Evolutionary conservation across 805 yeast species (phyloP).

Genomic region (Saccharomycopsis fermentans): DNA sequence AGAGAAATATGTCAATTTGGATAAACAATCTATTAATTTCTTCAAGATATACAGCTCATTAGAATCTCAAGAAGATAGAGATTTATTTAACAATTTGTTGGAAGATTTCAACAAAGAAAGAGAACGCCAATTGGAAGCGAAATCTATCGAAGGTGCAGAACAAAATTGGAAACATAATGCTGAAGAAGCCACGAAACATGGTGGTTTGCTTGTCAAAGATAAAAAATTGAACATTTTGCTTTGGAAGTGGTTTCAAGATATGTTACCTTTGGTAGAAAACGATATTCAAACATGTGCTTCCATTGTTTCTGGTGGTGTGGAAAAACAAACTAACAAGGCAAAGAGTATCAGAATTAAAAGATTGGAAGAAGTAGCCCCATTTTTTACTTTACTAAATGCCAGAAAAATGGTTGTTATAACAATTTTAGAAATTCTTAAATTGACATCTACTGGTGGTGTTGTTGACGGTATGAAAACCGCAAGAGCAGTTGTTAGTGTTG

Average conservation of each 20-base stretch:
- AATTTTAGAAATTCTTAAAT: slow-evolving; percentile 67
- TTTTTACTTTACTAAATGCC: slow-evolving; percentile 57
- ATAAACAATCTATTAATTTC: slow-evolving; percentile 38
- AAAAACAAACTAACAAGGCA: neutral
- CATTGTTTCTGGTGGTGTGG: neutral
- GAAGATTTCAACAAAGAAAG: slow-evolving; percentile 66
- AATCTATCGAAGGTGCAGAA: slow-evolving; percentile 76
- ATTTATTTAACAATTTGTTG: slow-evolving; percentile 52
- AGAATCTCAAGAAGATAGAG: slow-evolving; percentile 36
- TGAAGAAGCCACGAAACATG: slow-evolving; percentile 53
- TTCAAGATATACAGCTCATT: slow-evolving; percentile 54
- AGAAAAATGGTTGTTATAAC: slow-evolving; percentile 78
- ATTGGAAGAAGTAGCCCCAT: slow-evolving; percentile 65
- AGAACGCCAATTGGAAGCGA: slow-evolving; percentile 64
- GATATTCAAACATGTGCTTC: slow-evolving; percentile 51
- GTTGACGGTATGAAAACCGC: slow-evolving; percentile 79
- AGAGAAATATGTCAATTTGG: slow-evolving; percentile 18
- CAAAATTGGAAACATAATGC: slow-evolving; percentile 83
- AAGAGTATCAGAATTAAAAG: slow-evolving; percentile 24
- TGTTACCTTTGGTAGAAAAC: slow-evolving; percentile 59
- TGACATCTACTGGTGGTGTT: slow-evolving; percentile 65
- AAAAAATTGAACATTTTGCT: slow-evolving; percentile 61
- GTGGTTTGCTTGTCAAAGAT: slow-evolving; percentile 40
- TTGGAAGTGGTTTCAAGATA: slow-evolving; percentile 74
- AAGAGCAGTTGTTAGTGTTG: slow-evolving; percentile 69